Base-by-base conservation (phyloP, 108 stramenopile species). In the Pelagomonas calceolata region DNA sequence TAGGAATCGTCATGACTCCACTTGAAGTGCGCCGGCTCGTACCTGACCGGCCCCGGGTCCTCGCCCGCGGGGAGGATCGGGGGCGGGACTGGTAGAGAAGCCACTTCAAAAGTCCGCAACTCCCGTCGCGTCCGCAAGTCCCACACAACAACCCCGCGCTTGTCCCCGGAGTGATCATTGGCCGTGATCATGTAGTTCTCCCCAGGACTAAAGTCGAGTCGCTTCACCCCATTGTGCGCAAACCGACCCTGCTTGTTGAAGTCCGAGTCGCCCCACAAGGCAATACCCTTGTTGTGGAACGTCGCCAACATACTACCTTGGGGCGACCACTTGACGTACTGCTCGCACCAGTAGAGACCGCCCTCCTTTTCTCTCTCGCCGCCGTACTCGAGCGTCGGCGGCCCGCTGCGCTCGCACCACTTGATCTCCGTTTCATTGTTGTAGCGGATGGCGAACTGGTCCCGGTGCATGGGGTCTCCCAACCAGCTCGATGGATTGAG, bases 361-460 rank as follows among this genome's bases (percentile, higher is more conserved):
- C 90, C 91, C 81, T 93, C 87, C 85, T 93, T 94, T 73, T 98
- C 96, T n/a, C 96, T 83, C 64, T 85, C 80, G 21, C 96, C 96
- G 72, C 92, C 94, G 70, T 98, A 98, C 70, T 94, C 93, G 44
- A 93, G 77, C 34, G 88, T 75, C 12, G 96, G 92, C 64, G 83
- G 85, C 64, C 77, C 86, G 70, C 83, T 82, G n/a, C 82, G 85
- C 76, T 94, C 92, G 69, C 67, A 81, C 96, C 96, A 98, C 67
- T 82, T 77, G 0, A 98, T 90, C 15, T 81, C 87, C 16, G 96
- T 95, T 80, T 98, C 96, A 35, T 80, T 87, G 45, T 86, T 90
- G 65, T 93, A 87, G 21, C 97, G 92, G 64, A 96, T 85, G 36
- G 89, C 90, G 76, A 92, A 98, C 72, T 91, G 87, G 79, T 98